These are phyloP conservation scores for Serendipita indica DNA, from an alignment of 768 basidiomycete genomes.

Conservation along the genomic window DNA sequence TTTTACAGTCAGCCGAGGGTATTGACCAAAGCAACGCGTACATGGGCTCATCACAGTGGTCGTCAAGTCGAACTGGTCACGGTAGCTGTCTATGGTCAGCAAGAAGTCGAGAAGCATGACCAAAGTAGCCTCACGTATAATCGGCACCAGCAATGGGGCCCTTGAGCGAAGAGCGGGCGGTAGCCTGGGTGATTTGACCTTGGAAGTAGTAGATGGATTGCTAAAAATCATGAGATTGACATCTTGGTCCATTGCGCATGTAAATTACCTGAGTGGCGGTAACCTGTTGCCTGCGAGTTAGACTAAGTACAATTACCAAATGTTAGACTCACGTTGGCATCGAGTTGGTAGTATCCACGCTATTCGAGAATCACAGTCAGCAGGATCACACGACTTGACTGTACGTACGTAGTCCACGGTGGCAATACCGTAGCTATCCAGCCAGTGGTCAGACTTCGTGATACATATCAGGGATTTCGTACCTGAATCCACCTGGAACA, in stretches of 20 bases:
- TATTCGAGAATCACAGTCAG: neutral
- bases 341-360: conserved; percentile 8
- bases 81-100: neutral
- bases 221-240: too few species aligned
- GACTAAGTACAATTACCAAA: too few species aligned
- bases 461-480: too few species aligned
- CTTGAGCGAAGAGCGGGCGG: neutral
- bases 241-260: too few species aligned
- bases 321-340: conserved; percentile 4
- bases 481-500: neutral
- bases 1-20: too few species aligned
- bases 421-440: neutral
- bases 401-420: conserved; percentile 3
- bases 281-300: too few species aligned
- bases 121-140: neutral
- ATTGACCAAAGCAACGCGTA: too few species aligned
- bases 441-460: too few species aligned
- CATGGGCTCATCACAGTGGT: neutral
- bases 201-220: conserved; percentile 4
- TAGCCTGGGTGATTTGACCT: neutral
- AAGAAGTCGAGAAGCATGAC: neutral
- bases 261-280: too few species aligned
- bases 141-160: neutral
- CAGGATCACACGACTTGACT: too few species aligned
- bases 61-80: neutral